phyloP scores from a whole-genome alignment of 2,329 filamentous ascomycete genomes.

The Fusarium ramigenum region DNA sequence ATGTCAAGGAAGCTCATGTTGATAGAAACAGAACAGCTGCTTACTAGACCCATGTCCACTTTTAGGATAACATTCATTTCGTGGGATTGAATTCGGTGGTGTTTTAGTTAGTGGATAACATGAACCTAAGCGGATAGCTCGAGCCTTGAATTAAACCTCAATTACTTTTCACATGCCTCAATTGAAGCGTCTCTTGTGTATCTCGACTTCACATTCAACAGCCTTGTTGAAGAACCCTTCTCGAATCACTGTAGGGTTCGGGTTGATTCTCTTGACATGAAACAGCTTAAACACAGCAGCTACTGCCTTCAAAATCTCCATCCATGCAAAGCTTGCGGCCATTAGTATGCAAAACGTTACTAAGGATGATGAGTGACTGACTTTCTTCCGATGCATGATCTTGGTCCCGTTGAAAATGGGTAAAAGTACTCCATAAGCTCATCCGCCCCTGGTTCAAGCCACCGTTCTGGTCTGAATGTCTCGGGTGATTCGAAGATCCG shows the following conservation, averaged over 20 bases:
- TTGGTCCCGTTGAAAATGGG: not conserved
- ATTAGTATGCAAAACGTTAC: not conserved
- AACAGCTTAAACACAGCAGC: not conserved
- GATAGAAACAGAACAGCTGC: not conserved
- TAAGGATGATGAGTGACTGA: not conserved
- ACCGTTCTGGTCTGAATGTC: not conserved
- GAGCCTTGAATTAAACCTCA: not conserved
- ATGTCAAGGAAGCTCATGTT: not conserved
- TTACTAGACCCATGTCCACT: not conserved
- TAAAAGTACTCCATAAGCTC: not conserved
- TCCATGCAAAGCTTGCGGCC: not conserved
- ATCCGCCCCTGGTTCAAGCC: not conserved
- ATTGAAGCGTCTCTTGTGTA: not conserved
- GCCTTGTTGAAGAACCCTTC: not conserved
- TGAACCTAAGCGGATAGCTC: accelerated
- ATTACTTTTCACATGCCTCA: not conserved
- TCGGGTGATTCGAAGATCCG: not conserved
- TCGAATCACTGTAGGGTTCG: not conserved
- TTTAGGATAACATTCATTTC: not conserved
- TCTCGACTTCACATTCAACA: not conserved
- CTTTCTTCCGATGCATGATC: not conserved
- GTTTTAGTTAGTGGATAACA: not conserved
- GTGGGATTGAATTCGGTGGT: accelerated
- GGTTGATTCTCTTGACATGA: not conserved
- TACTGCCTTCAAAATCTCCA: not conserved